Conservation (phyloP, 2,329 filamentous ascomycete genomes). For the Metarhizium sp. region DNA sequence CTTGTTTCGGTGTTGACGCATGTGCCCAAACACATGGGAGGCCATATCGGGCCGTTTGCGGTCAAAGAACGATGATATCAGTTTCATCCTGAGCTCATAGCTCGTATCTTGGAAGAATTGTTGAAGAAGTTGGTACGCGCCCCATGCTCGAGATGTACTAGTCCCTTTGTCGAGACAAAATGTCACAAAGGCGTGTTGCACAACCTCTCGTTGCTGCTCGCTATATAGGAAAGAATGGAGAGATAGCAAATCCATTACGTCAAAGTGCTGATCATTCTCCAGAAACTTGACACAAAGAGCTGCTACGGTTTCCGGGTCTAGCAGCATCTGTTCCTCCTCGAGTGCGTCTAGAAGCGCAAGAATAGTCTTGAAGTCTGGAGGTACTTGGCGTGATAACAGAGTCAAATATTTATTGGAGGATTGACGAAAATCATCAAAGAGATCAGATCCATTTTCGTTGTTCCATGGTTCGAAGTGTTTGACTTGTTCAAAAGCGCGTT, state of each 20-base stretch:
- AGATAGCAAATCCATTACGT: conserved; percentile 75
- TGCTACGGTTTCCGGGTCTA: conserved; percentile 67
- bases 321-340: conserved; percentile 56
- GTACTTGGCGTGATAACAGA: conserved; percentile 51
- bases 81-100: conserved; percentile 52
- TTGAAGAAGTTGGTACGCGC: conserved; percentile 54
- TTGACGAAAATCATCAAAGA: conserved; percentile 42
- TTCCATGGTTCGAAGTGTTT: conserved; percentile 23
- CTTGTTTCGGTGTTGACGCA: conserved; percentile 66
- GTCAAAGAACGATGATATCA: conserved; percentile 78
- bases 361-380: conserved; percentile 60
- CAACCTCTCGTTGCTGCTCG: conserved; percentile 54
- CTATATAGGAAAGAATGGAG: conserved; percentile 64
- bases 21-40: conserved; percentile 79
- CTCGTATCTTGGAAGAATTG: conserved; percentile 58
- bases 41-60: conserved; percentile 77
- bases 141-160: conserved; percentile 56
- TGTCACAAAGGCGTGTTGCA: conserved; percentile 55
- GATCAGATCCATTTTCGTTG: conserved; percentile 35
- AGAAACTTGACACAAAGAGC: conserved; percentile 67
- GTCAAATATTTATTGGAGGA: conserved; percentile 64
- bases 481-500: conserved; percentile 48
- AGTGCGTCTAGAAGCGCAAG: conserved; percentile 64
- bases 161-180: conserved; percentile 57
- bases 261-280: conserved; percentile 64